Conservation (phyloP, 2,329 filamentous ascomycete species). For the Scytalidium lignicola region DNA sequence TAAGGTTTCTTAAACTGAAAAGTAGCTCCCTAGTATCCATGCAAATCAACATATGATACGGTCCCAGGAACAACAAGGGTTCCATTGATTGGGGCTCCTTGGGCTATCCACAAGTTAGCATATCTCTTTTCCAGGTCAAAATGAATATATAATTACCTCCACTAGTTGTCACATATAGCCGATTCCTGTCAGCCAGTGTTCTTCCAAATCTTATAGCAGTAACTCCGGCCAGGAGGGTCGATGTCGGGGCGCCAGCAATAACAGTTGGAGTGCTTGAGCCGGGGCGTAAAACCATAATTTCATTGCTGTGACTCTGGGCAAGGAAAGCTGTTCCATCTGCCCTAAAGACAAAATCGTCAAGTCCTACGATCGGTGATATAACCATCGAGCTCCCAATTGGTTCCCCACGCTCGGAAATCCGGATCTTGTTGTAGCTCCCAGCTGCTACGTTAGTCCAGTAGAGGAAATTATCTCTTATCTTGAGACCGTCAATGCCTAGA, state of each 20-base stretch:
- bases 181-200: slow-evolving; percentile 1
- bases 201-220: slow-evolving; percentile 14
- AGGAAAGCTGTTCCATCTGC: slow-evolving; percentile 9
- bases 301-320: slow-evolving; percentile 9
- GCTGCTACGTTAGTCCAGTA: slow-evolving; percentile 24
- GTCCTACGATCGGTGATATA: slow-evolving; percentile 5
- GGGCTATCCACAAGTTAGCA: too few relatives aligned
- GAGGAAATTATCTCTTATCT: slow-evolving; percentile 17
- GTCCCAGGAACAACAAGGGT: too few relatives aligned
- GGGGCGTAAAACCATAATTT: slow-evolving; percentile 3
- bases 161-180: slow-evolving; percentile 13
- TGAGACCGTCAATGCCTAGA: slow-evolving; percentile 22
- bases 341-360: slow-evolving; percentile 13
- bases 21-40: too few relatives aligned
- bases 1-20: too few relatives aligned
- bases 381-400: slow-evolving; percentile 7
- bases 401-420: slow-evolving; percentile 11
- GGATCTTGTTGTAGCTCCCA: slow-evolving; percentile 16
- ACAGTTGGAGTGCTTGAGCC: neutral
- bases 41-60: too few relatives aligned
- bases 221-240: slow-evolving; percentile 11
- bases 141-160: too few relatives aligned
- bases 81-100: too few relatives aligned
- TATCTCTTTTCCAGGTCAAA: too few relatives aligned
- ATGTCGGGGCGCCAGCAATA: slow-evolving; percentile 7